These are phyloP conservation scores for Cenchrus fungigraminus DNA, from an alignment of 176 grass and related monocot species.

Conservation along the genomic window DNA sequence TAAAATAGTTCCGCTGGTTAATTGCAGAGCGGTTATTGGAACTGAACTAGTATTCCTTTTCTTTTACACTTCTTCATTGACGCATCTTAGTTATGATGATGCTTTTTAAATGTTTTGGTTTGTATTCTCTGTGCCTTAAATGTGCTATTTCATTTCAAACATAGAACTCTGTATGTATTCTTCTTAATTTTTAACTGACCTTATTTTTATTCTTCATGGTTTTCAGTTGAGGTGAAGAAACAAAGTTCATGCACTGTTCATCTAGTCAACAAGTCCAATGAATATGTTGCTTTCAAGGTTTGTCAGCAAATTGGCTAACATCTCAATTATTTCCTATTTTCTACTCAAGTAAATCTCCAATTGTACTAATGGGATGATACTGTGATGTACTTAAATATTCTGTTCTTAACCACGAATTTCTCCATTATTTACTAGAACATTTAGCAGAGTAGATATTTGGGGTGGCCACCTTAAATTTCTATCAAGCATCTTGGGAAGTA, in stretches of 20 bases:
- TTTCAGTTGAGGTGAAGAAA: conserved; percentile 96
- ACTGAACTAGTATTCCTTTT: conserved; percentile 3
- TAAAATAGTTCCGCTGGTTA: neutral
- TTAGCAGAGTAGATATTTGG: neutral
- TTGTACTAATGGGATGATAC: neutral
- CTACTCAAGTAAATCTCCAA: conserved; percentile 15
- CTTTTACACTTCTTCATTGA: neutral
- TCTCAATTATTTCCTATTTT: conserved; percentile 4
- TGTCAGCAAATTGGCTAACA: conserved; percentile 22
- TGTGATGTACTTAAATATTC: neutral
- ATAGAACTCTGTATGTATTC: neutral
- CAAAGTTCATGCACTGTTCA: conserved; percentile 84
- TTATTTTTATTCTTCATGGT: conserved; percentile 13
- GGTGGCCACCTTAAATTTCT: neutral
- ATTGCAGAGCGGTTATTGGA: neutral
- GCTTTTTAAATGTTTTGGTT: neutral
- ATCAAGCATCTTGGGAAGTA: conserved; percentile 4
- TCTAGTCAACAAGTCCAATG: conserved; percentile 82
- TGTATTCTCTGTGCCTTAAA: neutral
- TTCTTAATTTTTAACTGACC: conserved; percentile 28
- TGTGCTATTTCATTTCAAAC: conserved; percentile 1
- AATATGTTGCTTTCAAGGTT: conserved; percentile 96
- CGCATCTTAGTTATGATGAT: neutral
- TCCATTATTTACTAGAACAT: neutral
- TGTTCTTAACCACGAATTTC: conserved; percentile 9